Evolutionary conservation across 441 rosid species (phyloP).

Genomic region (Erodium texanum): DNA sequence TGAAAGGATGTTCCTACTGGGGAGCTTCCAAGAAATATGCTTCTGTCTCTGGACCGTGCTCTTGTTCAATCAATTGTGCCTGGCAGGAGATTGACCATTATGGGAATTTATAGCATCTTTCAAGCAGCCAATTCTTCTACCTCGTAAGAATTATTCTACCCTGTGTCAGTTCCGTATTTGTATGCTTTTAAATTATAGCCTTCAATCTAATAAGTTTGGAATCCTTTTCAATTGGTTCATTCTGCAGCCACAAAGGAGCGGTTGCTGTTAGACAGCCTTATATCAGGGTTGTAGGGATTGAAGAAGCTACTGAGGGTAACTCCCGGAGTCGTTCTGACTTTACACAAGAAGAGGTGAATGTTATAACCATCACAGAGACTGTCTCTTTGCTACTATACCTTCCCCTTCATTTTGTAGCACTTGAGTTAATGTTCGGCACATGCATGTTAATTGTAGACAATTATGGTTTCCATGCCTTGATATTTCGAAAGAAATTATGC

Average conservation of each 20-base stretch:
- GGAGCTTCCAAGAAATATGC: constrained; percentile 94
- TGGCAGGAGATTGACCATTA: constrained; percentile 77
- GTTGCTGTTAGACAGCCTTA: constrained; percentile 94
- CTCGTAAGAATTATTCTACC: constrained; percentile 39
- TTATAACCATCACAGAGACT: constrained; percentile 7
- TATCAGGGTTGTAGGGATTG: constrained; percentile 80
- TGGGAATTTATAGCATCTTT: constrained; percentile 93
- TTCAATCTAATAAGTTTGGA: neutral
- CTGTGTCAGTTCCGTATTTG: neutral
- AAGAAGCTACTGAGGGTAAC: constrained; percentile 69
- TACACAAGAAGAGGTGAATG: constrained; percentile 68
- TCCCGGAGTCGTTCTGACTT: constrained; percentile 71
- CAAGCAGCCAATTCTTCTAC: constrained; percentile 65
- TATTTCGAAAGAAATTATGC: neutral
- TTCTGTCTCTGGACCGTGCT: constrained; percentile 83
- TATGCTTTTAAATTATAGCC: neutral
- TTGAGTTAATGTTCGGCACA: neutral
- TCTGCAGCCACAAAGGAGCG: constrained; percentile 74
- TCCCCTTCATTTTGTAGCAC: constrained; percentile 1
- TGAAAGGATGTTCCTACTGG: constrained; percentile 95
- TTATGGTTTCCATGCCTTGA: neutral
- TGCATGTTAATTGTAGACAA: neutral
- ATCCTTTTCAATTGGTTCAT: constrained; percentile 5
- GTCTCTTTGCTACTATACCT: neutral
- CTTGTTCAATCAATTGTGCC: constrained; percentile 90